Percentiles rank a stretch among this genome's conserved stretches.
These are phyloP conservation scores for Candida sojae DNA, from an alignment of 1,139 yeast species.

Conservation along the genomic window DNA sequence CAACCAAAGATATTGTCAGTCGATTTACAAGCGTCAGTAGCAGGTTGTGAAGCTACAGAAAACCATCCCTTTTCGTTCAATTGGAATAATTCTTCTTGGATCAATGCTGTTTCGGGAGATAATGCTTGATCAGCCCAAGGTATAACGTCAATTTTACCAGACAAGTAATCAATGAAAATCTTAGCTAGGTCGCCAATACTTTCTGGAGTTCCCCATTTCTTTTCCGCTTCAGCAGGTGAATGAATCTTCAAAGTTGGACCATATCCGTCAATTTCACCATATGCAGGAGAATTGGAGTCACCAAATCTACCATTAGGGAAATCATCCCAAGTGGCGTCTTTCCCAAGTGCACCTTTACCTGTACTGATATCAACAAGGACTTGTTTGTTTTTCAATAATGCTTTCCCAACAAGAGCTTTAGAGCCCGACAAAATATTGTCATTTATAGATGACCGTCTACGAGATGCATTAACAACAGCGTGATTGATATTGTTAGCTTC, in stretches of 20 bases:
- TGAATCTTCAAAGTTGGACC: constrained; percentile 83
- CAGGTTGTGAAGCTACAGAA: constrained; percentile 95
- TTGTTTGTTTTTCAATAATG: constrained; percentile 41
- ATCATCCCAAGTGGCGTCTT: constrained; percentile 98
- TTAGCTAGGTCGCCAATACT: constrained; percentile 62
- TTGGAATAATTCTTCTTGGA: constrained; percentile 85
- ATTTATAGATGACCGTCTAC: constrained; percentile 49
- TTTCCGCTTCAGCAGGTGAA: constrained; percentile 67
- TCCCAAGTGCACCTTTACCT: constrained; percentile 83
- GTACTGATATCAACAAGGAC: constrained; percentile 74
- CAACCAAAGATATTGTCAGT: constrained; percentile 91
- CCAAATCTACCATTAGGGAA: constrained; percentile 98
- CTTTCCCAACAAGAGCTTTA: constrained; percentile 25
- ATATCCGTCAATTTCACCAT: constrained; percentile 96
- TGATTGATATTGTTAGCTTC: constrained; percentile 6
- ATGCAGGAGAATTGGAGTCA: constrained; percentile 95
- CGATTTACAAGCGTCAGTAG: constrained; percentile 75
- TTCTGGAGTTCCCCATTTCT: constrained; percentile 83
- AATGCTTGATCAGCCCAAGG: constrained; percentile 93
- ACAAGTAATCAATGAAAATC: constrained; percentile 72
- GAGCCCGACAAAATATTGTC: constrained; percentile 48
- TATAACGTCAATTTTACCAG: constrained; percentile 70
- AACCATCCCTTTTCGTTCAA: constrained; percentile 76
- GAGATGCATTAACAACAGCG: constrained; percentile 11
- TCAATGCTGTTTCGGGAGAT: constrained; percentile 86